phyloP scores from a whole-genome alignment of 441 rosid genomes.

The Corymbia calophylla region DNA sequence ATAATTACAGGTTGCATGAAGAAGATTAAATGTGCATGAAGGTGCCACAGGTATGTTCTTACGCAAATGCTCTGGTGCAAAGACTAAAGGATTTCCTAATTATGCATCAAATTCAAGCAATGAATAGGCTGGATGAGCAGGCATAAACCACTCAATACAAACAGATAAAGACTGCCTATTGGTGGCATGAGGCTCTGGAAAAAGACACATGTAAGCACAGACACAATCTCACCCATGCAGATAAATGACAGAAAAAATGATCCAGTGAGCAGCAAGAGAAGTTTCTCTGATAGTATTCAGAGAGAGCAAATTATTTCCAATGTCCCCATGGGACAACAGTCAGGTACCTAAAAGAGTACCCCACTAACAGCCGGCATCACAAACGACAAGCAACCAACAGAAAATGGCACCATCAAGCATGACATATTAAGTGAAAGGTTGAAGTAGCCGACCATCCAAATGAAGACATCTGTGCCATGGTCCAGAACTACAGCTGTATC shows the following conservation, averaged over 20 bases:
- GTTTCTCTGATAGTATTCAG: not conserved
- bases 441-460: conserved; percentile 78
- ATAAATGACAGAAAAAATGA: not conserved
- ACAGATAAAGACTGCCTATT: not conserved
- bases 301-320: not conserved
- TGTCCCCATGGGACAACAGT: not conserved
- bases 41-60: not conserved
- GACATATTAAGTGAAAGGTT: conserved; percentile 5
- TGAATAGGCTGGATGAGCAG: not conserved
- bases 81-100: not conserved
- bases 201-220: not conserved
- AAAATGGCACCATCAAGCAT: not conserved
- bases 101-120: not conserved
- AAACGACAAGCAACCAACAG: not conserved
- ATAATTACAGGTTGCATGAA: not conserved
- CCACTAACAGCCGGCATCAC: not conserved
- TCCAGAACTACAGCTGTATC: conserved; percentile 94
- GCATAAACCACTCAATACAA: not conserved
- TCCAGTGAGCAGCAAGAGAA: not conserved
- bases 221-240: not conserved
- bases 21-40: not conserved
- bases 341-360: not conserved
- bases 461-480: conserved; percentile 95
- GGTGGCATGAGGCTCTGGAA: not conserved
- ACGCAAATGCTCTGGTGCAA: not conserved